Conservation (phyloP, 192 early-diverging fungal genomes). For the Spinellus fusiger region DNA sequence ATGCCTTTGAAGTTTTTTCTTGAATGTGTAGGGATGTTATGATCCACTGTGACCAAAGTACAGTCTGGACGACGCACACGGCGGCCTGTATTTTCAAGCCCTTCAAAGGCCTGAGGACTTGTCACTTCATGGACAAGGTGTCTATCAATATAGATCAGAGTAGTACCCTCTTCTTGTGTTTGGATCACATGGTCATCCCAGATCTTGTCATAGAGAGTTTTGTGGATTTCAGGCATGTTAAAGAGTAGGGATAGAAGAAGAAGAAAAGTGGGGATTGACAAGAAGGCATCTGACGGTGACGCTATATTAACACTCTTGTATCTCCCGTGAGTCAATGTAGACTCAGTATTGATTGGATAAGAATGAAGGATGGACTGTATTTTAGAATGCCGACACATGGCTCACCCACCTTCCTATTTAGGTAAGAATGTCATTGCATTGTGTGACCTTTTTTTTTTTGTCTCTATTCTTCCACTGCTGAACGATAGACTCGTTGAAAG, state of each 20-base stretch:
- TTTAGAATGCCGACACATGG: no score
- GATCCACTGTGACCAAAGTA: conserved; percentile 67
- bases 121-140: conserved; percentile 70
- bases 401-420: no score
- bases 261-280: background rate
- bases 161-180: conserved; percentile 50
- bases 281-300: background rate
- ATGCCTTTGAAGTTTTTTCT: conserved; percentile 50
- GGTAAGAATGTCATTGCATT: no score
- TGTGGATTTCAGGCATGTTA: background rate
- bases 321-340: conserved; percentile 13
- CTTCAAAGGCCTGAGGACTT: conserved; percentile 66
- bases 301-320: background rate
- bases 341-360: conserved; percentile 1
- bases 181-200: conserved; percentile 56
- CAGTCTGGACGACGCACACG: conserved; percentile 54
- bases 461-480: no score
- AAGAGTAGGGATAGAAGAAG: background rate
- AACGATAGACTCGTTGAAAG: no score
- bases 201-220: conserved; percentile 68
- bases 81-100: conserved; percentile 49
- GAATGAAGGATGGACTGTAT: background rate
- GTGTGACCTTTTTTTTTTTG: no score
- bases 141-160: conserved; percentile 65
- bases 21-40: conserved; percentile 58